Percentiles rank a stretch among this genome's conserved stretches.
These are phyloP conservation scores for Fusarium mexicanum DNA, from an alignment of 2,329 filamentous ascomycete species.

Conservation along the genomic window DNA sequence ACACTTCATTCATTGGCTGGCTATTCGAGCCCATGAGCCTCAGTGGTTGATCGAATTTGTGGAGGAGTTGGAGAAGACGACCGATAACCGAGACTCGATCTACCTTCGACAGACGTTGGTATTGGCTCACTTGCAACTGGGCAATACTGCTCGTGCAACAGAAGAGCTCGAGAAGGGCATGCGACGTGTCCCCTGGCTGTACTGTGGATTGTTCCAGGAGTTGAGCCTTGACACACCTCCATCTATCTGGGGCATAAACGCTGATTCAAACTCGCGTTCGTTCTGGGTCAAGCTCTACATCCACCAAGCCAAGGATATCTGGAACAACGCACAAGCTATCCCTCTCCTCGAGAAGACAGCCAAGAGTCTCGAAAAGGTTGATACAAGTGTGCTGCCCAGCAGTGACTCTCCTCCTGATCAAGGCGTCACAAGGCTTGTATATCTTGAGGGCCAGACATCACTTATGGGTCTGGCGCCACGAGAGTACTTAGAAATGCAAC, in stretches of 20 bases:
- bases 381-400: conserved; percentile 51
- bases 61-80: conserved; percentile 53
- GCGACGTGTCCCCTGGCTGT: conserved; percentile 83
- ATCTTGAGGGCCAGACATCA: conserved; percentile 77
- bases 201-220: conserved; percentile 80
- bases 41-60: conserved; percentile 79
- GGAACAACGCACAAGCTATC: conserved; percentile 80
- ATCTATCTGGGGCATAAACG: conserved; percentile 82
- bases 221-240: conserved; percentile 82
- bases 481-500: conserved; percentile 68
- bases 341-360: conserved; percentile 76
- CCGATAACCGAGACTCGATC: conserved; percentile 57
- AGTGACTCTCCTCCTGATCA: conserved; percentile 53
- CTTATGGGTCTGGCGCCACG: conserved; percentile 77
- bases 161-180: conserved; percentile 74
- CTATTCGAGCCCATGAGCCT: conserved; percentile 81
- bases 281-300: conserved; percentile 82
- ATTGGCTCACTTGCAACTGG: conserved; percentile 78
- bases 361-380: conserved; percentile 60
- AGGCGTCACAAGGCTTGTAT: conserved; percentile 77
- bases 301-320: conserved; percentile 80
- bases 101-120: conserved; percentile 82
- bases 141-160: conserved; percentile 72
- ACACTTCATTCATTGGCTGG: conserved; percentile 83
- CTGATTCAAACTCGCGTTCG: conserved; percentile 67